These are phyloP conservation scores for Aspergillus sp. DNA, from an alignment of 2,329 filamentous ascomycete genomes.

Conservation along the genomic window DNA sequence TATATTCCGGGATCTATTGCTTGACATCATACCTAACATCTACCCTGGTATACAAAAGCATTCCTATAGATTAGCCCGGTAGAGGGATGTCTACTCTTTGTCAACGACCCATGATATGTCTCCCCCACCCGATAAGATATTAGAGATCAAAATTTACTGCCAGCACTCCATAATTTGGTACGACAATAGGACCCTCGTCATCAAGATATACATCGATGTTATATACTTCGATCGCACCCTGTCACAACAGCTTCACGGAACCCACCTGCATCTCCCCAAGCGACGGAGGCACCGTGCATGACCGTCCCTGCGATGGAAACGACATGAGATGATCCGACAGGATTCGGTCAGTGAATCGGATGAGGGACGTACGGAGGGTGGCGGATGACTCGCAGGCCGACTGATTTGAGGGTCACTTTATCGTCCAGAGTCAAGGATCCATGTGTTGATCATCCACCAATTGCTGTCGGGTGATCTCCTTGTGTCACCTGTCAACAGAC, in stretches of 20 bases:
- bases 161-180: background rate
- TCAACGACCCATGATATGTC: background rate
- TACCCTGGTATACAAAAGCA: too few species aligned
- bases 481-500: background rate
- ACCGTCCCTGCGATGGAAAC: background rate
- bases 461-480: background rate
- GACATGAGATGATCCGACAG: background rate
- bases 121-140: background rate
- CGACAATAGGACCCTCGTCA: background rate
- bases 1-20: too few species aligned
- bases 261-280: background rate
- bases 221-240: background rate
- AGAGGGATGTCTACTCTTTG: background rate
- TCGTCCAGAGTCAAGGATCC: background rate
- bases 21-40: too few species aligned
- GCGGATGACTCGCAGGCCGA: background rate
- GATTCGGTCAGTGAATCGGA: background rate
- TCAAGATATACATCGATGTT: background rate
- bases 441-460: background rate
- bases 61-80: too few species aligned
- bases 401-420: too few species aligned
- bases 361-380: background rate
- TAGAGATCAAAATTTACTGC: background rate
- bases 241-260: background rate
- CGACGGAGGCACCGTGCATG: background rate